phyloP scores from a whole-genome alignment of 768 basidiomycete genomes.

The Trametes maxima region DNA sequence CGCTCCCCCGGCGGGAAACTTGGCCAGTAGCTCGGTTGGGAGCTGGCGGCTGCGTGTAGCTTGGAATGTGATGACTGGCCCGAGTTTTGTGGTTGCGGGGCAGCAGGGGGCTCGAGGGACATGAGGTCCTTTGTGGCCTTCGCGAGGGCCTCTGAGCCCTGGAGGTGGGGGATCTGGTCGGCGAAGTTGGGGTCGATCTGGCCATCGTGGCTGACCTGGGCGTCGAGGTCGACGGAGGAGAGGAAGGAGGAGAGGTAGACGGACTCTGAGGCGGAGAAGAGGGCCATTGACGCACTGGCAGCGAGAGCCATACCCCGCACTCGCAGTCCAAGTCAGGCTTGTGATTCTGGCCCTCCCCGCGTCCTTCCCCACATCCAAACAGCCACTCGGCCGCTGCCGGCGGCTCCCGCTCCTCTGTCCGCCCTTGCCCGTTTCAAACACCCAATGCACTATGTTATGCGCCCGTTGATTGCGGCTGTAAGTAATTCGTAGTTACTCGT shows the following conservation, averaged over 20 bases:
- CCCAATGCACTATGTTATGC: neutral
- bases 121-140: constrained; percentile 86
- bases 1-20: constrained; percentile 12
- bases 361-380: neutral
- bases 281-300: constrained; percentile 45
- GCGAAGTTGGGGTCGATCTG: constrained; percentile 39
- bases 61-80: constrained; percentile 12
- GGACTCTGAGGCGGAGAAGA: constrained; percentile 68
- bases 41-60: constrained; percentile 17
- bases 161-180: constrained; percentile 52
- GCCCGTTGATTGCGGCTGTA: neutral
- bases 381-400: constrained; percentile 12
- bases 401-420: neutral
- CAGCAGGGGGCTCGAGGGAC: constrained; percentile 49
- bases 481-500: neutral
- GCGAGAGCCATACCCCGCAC: neutral
- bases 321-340: constrained; percentile 10
- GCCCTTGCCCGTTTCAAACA: neutral
- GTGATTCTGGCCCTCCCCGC: constrained; percentile 18
- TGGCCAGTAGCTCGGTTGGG: constrained; percentile 25
- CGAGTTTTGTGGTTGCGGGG: constrained; percentile 24
- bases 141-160: constrained; percentile 64
- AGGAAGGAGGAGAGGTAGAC: constrained; percentile 72
- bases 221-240: constrained; percentile 50
- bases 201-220: constrained; percentile 39